Conservation (phyloP, 345 rosid genomes). For the Syzygium jambos region DNA sequence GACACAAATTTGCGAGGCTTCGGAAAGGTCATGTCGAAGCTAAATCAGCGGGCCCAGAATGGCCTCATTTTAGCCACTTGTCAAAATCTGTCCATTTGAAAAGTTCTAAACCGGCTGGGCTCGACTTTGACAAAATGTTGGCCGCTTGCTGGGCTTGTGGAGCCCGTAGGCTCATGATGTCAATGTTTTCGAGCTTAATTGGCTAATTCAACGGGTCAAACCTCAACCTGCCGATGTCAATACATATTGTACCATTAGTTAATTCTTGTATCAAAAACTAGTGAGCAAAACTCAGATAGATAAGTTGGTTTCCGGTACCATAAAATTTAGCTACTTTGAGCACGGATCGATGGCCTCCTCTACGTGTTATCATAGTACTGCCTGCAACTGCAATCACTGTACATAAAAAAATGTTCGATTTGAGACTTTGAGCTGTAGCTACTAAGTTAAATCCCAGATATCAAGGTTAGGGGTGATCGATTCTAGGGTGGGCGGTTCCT, state of each 20-base stretch:
- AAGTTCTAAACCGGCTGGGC: not conserved
- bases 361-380: not conserved
- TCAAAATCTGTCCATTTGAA: not conserved
- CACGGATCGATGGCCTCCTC: not conserved
- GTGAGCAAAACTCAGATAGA: not conserved
- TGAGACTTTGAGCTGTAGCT: not conserved
- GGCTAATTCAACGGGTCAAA: not conserved
- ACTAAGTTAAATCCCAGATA: not conserved
- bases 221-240: not conserved
- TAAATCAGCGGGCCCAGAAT: not conserved
- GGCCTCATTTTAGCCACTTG: not conserved
- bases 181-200: not conserved
- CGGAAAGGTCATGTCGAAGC: not conserved
- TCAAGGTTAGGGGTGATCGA: not conserved
- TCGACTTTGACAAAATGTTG: not conserved
- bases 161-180: not conserved
- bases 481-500: too few species aligned
- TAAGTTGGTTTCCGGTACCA: not conserved
- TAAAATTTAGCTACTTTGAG: not conserved
- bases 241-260: not conserved
- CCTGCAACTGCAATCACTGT: not conserved
- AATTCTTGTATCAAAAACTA: not conserved
- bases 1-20: not conserved
- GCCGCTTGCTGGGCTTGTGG: not conserved
- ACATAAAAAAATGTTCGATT: not conserved